Evolutionary conservation across 108 stramenopile species (phyloP).

Genomic region (Nannochloropsis gaditana): DNA sequence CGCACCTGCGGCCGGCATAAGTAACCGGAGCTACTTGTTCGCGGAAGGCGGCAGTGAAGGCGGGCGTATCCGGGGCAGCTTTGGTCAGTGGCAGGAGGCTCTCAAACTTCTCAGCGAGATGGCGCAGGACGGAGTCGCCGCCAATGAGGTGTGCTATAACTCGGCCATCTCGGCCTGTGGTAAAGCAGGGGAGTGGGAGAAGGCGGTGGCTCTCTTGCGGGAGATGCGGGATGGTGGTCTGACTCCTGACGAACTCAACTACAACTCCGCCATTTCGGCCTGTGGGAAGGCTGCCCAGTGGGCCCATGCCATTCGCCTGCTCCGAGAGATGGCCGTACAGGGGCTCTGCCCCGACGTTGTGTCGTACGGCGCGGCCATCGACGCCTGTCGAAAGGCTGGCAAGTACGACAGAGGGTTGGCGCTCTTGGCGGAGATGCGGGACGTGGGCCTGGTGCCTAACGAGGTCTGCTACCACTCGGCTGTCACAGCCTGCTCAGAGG

Average conservation of each 20-base stretch:
- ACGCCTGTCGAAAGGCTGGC: constrained; percentile 43
- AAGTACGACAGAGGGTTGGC: constrained; percentile 31
- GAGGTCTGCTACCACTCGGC: constrained; percentile 39
- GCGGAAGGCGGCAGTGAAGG: neutral
- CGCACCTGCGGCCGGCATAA: neutral
- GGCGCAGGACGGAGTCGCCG: constrained; percentile 33
- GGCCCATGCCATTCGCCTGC: constrained; percentile 33
- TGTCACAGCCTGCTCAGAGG: constrained; percentile 26
- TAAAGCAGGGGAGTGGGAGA: constrained; percentile 20
- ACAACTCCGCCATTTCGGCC: constrained; percentile 44
- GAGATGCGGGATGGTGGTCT: constrained; percentile 36
- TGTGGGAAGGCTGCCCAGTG: constrained; percentile 45
- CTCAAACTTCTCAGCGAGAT: constrained; percentile 37
- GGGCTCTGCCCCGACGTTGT: constrained; percentile 43
- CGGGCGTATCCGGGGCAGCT: too few relatives aligned
- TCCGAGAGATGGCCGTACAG: constrained; percentile 25
- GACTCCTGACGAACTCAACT: constrained; percentile 42
- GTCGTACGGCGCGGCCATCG: constrained; percentile 44
- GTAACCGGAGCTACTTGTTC: neutral
- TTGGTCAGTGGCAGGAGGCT: constrained; percentile 41
- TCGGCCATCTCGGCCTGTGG: constrained; percentile 35
- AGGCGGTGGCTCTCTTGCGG: constrained; percentile 40
- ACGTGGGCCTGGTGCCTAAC: constrained; percentile 38
- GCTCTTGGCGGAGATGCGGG: constrained; percentile 31
- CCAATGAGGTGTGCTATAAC: constrained; percentile 35